These are phyloP conservation scores for Thelephora aurantiotincta DNA, from an alignment of 768 basidiomycete species.

Conservation along the genomic window DNA sequence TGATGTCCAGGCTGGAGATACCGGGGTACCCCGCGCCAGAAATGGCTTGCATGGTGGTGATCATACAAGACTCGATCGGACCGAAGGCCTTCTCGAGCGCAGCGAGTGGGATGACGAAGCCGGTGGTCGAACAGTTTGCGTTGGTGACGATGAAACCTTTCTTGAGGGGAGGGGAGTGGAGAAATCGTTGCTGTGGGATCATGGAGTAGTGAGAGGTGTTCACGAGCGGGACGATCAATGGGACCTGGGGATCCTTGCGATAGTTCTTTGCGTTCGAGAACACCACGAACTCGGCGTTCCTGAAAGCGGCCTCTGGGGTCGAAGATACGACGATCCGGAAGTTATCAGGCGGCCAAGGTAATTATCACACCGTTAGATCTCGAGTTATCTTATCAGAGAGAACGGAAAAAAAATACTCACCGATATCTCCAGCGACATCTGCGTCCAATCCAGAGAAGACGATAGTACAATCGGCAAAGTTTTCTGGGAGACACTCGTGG, in stretches of 20 bases:
- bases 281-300: slow-evolving; percentile 76
- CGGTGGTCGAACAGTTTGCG: slow-evolving; percentile 97
- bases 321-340: slow-evolving; percentile 1
- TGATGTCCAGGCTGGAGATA: slow-evolving; percentile 74
- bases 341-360: not conserved
- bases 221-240: slow-evolving; percentile 92
- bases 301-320: slow-evolving; percentile 65
- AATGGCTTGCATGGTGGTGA: slow-evolving; percentile 96
- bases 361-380: not conserved
- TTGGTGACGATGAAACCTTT: slow-evolving; percentile 96
- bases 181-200: slow-evolving; percentile 65
- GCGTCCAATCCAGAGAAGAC: slow-evolving; percentile 95
- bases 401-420: slow-evolving; percentile 26
- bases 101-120: slow-evolving; percentile 78
- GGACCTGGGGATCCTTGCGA: slow-evolving; percentile 82
- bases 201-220: slow-evolving; percentile 80
- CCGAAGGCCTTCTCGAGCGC: slow-evolving; percentile 88
- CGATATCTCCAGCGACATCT: slow-evolving; percentile 91
- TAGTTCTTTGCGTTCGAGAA: slow-evolving; percentile 98
- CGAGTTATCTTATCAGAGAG: slow-evolving; percentile 2
- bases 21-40: slow-evolving; percentile 98
- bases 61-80: slow-evolving; percentile 80
- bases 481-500: slow-evolving; percentile 58
- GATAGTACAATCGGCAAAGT: slow-evolving; percentile 70
- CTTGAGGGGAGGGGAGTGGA: slow-evolving; percentile 51